Conservation (phyloP, 2,329 filamentous ascomycete species). For the Sphaerostilbella broomeana region DNA sequence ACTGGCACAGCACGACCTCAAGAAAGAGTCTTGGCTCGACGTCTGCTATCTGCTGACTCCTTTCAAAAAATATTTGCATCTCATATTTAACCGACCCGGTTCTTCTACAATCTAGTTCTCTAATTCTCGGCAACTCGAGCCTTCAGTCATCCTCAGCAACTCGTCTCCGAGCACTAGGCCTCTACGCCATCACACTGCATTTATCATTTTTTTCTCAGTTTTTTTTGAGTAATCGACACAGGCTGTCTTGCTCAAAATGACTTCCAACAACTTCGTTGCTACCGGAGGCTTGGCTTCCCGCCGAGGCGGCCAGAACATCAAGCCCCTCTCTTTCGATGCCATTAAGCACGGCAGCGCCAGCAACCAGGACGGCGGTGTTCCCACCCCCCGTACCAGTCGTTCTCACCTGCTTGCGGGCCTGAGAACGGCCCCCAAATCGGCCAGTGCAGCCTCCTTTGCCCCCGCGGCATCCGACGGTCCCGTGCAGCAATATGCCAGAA, state of each 20-base stretch:
- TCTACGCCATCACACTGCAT: conserved; percentile 6
- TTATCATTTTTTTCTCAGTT: conserved; percentile 15
- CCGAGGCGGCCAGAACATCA: conserved; percentile 80
- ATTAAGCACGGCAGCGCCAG: conserved; percentile 64
- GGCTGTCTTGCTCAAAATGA: conserved; percentile 99
- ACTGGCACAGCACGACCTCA: neutral
- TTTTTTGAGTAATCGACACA: conserved; percentile 68
- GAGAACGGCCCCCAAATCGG: conserved; percentile 86
- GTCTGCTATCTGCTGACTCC: neutral
- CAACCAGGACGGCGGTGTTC: conserved; percentile 60
- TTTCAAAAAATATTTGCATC: conserved; percentile 8
- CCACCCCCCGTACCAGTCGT: conserved; percentile 87
- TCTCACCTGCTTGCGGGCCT: conserved; percentile 91
- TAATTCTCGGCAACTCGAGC: conserved; percentile 5
- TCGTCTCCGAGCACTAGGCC: conserved; percentile 3
- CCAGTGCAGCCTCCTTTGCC: conserved; percentile 64
- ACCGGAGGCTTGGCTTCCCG: conserved; percentile 74
- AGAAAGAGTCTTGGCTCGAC: conserved; percentile 1
- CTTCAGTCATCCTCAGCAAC: conserved; percentile 6
- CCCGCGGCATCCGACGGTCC: conserved; percentile 33
- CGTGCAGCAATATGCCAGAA: conserved; percentile 38
- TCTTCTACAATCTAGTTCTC: conserved; percentile 12
- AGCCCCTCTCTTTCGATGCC: conserved; percentile 74
- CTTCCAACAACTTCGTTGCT: conserved; percentile 73
- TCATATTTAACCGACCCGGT: conserved; percentile 11